These are phyloP conservation scores for Exophiala oligosperma DNA, from an alignment of 2,329 filamentous ascomycete species.

Conservation along the genomic window DNA sequence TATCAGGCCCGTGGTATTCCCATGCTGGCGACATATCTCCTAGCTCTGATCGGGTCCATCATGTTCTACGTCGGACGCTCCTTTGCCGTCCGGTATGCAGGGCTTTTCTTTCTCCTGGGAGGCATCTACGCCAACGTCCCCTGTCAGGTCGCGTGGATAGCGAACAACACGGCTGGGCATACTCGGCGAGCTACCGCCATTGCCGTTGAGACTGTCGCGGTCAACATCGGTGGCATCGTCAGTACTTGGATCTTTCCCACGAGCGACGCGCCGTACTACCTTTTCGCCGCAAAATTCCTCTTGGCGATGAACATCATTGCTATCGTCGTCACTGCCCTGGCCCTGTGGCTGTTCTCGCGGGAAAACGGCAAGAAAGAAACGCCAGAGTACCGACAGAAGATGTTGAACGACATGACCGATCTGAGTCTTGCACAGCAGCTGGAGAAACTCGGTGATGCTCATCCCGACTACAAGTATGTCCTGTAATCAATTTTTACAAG, in stretches of 20 bases:
- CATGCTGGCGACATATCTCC: conserved; percentile 33
- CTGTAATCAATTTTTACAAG: too few species aligned
- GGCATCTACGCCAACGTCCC: conserved; percentile 29
- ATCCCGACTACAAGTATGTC: background rate
- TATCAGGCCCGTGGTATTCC: conserved; percentile 34
- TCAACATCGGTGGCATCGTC: conserved; percentile 52
- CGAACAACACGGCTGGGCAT: conserved; percentile 28
- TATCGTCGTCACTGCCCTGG: background rate
- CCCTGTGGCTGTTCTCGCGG: background rate
- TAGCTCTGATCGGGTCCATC: conserved; percentile 37
- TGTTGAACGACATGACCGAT: background rate
- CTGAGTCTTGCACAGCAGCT: conserved; percentile 31
- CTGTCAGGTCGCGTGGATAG: conserved; percentile 46
- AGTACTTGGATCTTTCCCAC: conserved; percentile 49
- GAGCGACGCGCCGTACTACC: conserved; percentile 56
- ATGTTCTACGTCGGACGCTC: conserved; percentile 35
- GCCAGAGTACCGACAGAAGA: background rate
- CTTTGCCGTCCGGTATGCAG: conserved; percentile 38
- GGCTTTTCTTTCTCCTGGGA: conserved; percentile 37
- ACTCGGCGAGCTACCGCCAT: conserved; percentile 34
- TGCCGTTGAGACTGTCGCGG: conserved; percentile 25
- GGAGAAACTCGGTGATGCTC: conserved; percentile 16
- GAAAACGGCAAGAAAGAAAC: background rate
- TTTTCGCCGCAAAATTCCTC: background rate
- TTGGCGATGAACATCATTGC: background rate